Conservation (phyloP, 73 alveolate species). For the Uronychia binucleata region DNA sequence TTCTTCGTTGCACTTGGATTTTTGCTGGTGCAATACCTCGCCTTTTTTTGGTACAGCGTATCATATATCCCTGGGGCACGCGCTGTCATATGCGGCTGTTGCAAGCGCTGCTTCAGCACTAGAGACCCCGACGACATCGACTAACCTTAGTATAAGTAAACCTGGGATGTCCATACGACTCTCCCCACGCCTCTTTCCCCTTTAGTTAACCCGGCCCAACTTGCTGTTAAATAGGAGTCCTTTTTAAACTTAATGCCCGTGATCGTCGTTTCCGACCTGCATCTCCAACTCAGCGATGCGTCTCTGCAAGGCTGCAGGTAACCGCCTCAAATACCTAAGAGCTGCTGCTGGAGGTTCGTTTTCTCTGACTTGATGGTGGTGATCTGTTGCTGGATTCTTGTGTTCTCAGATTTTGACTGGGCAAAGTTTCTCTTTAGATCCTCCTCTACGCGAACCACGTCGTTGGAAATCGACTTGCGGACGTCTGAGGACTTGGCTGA, state of each 20-base stretch:
- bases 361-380: slow-evolving; percentile 84
- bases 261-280: slow-evolving; percentile 82
- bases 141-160: no score
- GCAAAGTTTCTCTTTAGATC: slow-evolving; percentile 93
- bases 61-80: slow-evolving; percentile 1
- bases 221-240: not conserved
- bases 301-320: slow-evolving; percentile 68
- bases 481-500: slow-evolving; percentile 94
- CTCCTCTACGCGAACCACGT: slow-evolving; percentile 90
- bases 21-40: not conserved
- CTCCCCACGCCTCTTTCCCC: no score
- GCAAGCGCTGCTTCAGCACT: not conserved
- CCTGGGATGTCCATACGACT: no score
- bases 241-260: slow-evolving; percentile 14
- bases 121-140: no score
- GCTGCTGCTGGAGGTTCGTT: slow-evolving; percentile 77
- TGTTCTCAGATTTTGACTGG: slow-evolving; percentile 86
- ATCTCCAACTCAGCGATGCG: slow-evolving; percentile 85
- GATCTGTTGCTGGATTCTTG: slow-evolving; percentile 82
- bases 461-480: slow-evolving; percentile 86
- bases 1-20: not conserved
- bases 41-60: not conserved
- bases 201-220: no score
- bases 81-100: not conserved
- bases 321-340: slow-evolving; percentile 24